Evolutionary conservation across 1,284 basidiomycete species (phyloP).

Genomic region (Cutaneotrichosporon dermatis): DNA sequence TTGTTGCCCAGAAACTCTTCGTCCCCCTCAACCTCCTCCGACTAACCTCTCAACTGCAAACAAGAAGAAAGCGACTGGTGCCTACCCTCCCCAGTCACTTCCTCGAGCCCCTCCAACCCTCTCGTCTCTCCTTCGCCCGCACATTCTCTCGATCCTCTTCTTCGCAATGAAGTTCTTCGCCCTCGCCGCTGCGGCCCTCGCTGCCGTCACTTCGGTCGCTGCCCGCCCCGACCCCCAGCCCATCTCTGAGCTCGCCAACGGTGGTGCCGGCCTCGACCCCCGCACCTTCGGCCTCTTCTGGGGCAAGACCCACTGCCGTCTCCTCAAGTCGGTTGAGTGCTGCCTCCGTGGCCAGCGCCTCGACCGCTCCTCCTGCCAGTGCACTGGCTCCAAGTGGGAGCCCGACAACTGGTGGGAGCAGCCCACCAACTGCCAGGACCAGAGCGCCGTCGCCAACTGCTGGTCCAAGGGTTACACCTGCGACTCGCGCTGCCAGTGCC

Average conservation of each 20-base stretch:
- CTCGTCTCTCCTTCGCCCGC: neutral
- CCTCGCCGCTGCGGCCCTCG: neutral
- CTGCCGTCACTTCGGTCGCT: neutral
- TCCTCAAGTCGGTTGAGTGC: conserved; percentile 6
- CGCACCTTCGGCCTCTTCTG: neutral
- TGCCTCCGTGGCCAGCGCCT: conserved; percentile 9
- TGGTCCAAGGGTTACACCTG: conserved; percentile 9
- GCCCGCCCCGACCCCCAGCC: conserved; percentile 5
- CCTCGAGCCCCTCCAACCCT: neutral
- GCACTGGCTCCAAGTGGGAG: neutral
- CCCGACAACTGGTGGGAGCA: conserved; percentile 1
- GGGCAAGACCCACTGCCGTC: conserved; percentile 3
- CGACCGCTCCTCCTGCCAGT: conserved; percentile 8
- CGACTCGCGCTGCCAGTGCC: conserved; percentile 8
- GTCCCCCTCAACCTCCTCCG: no score
- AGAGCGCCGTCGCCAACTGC: conserved; percentile 9
- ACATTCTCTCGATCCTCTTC: neutral
- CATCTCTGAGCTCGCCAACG: neutral
- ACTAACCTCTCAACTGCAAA: no score
- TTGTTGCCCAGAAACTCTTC: no score
- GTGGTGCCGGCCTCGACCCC: conserved; percentile 1
- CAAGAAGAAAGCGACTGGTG: neutral
- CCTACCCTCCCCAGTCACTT: neutral
- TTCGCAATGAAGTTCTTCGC: conserved; percentile 1
- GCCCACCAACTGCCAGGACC: conserved; percentile 1